Base-by-base conservation (phyloP, 805 yeast genomes). In the Metschnikowia kofuensis region DNA sequence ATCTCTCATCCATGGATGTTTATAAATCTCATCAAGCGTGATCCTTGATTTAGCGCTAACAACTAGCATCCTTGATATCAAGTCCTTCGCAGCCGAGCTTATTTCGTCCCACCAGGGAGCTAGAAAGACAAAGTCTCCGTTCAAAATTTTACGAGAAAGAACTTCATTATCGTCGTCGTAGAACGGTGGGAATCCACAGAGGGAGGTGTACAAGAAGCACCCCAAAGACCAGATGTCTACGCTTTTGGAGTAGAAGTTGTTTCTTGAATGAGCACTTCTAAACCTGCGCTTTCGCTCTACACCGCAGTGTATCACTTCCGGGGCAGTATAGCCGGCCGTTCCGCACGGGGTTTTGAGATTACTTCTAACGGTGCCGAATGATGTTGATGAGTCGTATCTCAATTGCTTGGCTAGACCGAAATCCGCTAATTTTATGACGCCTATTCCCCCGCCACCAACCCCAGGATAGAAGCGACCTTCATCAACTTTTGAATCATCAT, bases 141-240 rank as follows among this genome's bases (percentile, higher is more conserved):
- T 73, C n/a, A 91, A 88, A 21, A 87, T 91, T 57, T 87, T 85
- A 55, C 81, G 85, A 5, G 95, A 87, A 51, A 87, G 74, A 1
- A 78, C 75, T 50, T 85, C 91, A 52, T 85, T 84, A 50, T 83
- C 72, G 61, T 87, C 94, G 62, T 89, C 95, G 67, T 90, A 94
- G 63, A 94, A 94, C 6, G 99, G 99, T 1, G 99, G 99, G 69
- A 94, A 94, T 4, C 99, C 99, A 71, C 98, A 94, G 34, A 94
- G 72, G 38, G 94, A 73, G 0, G 98, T 94, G 64, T 94, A 94
- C 47, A 94, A 70, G 0, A 94, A 97, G 70, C 99, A 94, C 0
- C 99, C 99, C 47, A 94, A 74, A 6, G 97, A 97, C 99, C 99
- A 94, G 94, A 94, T 89, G 65, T 94, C 99, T 35, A 94, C 99